Percentiles rank a stretch among this genome's conserved stretches.
Evolutionary conservation across 805 yeast genomes (phyloP).

Genomic region (Starmerella roubikii): DNA sequence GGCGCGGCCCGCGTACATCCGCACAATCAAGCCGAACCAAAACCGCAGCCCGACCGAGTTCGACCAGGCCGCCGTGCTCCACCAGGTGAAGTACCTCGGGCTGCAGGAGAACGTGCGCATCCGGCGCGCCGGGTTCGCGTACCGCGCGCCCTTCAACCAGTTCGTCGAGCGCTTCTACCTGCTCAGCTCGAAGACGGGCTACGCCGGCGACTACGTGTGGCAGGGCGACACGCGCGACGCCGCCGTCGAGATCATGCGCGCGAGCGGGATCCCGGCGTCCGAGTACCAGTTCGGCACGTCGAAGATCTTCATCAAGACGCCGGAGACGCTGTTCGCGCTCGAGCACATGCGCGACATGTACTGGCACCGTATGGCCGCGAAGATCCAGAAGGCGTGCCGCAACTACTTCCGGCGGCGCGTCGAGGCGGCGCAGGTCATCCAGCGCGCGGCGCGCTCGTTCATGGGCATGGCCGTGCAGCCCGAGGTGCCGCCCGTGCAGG

Average conservation of each 20-base stretch:
- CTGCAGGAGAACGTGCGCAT: conserved; percentile 93
- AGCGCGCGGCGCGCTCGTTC: conserved; percentile 69
- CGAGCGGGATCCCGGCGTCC: conserved; percentile 54
- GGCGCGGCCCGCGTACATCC: conserved; percentile 89
- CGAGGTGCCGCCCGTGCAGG: conserved; percentile 29
- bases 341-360: conserved; percentile 94
- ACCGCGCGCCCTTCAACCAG: conserved; percentile 90
- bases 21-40: conserved; percentile 96
- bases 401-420: conserved; percentile 63
- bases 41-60: conserved; percentile 81
- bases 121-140: conserved; percentile 97
- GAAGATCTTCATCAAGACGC: conserved; percentile 88
- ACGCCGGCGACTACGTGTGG: conserved; percentile 72
- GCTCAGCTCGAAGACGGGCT: conserved; percentile 76
- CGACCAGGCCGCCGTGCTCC: conserved; percentile 78
- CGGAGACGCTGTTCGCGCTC: conserved; percentile 87
- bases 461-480: conserved; percentile 79
- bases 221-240: conserved; percentile 46
- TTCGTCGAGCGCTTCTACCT: conserved; percentile 89
- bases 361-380: conserved; percentile 97
- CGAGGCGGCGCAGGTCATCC: conserved; percentile 70
- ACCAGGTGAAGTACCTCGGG: conserved; percentile 91
- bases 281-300: conserved; percentile 89
- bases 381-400: conserved; percentile 96
- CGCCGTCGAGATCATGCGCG: conserved; percentile 38